Evolutionary conservation across 176 grass and related monocot genomes (phyloP), one percentile per base, ranked within the genome.

Genomic region (Areca catechu): DNA sequence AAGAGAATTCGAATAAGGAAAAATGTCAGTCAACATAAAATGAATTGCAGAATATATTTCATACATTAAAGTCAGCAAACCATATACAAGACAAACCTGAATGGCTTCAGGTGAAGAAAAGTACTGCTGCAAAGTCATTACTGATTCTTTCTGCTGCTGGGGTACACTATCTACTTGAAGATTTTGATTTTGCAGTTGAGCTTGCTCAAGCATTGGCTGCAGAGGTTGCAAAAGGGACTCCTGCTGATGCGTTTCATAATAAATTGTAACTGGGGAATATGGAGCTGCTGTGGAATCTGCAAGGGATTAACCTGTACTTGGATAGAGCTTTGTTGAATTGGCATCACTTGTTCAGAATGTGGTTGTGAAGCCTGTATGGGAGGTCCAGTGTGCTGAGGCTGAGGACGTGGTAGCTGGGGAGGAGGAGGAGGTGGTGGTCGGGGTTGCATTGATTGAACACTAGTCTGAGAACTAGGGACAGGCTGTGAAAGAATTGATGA

Each of bases 91-190:
- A 66, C 50, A 49, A 70, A 91, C 92, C 86, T 97, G 92, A 53
- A 97, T 97, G 54, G 92, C 92, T 82, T 97, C 92, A 56, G 80
- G 83, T 65, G 92, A 91, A 14, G 86, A 87, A 73, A 97, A 97
- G 52, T 85, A 73, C 51, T 85, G 74, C 5, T 88, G 82, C 65
- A 97, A 83, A 65, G 82, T 81, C 15, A 89, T 69, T 22, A 68
- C 86, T 18, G 71, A 52, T 14, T 85, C 78, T 37, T 54, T 71
- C 55, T 78, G 86, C 62, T 89, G 86, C 61, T 77, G 73, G 54
- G 68, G 57, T 4, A 58, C 66, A 68, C 47, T 64, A 58, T 80
- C 85, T 63, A 48, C 80, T 77, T 79, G 81, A 23, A 65, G 15
- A 81, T 61, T 60, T 34, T 82, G 86, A 72, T 55, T 81, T 19